Base-by-base conservation (phyloP, 768 basidiomycete genomes). In the Boletus sp. region DNA sequence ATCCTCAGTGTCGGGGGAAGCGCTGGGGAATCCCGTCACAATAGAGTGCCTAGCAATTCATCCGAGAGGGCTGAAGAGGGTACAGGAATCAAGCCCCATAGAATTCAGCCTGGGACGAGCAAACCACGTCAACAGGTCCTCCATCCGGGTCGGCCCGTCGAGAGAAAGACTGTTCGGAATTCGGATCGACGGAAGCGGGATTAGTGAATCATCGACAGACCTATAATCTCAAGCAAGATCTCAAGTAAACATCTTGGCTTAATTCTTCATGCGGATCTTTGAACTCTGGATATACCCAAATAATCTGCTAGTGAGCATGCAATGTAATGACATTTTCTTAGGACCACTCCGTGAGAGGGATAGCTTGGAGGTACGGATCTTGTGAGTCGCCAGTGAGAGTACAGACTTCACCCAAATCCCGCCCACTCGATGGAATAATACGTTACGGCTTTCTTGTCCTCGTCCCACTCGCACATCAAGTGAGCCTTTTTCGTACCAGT, bases 401-500 rank as follows among this genome's bases (percentile, higher is more conserved):
- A 30, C n/a, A 29, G 12, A 36, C 17, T n/a, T 70, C 48, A 72
- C 11, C 93, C 93, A 64, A 94, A 95, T 11, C 90, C 90, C 35
- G 92, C 90, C 93, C 93, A 95, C 74, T 94, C 92, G 56, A 95
- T 81, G 47, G 89, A 89, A 54, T 89, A 79, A 74, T 90, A 92
- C 0, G 85, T 82, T 2, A 84, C 90, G 58, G 79, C 73, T 41
- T 81, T 77, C 64, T 77, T 83, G 49, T 78, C 79, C 36, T 91
- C 87, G 64, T 96, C 86, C 89, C 90, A 97, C 33, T 87, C 84
- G 64, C 94, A 97, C 4, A 98, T 74, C 32, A 98, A 74, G 70
- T 98, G 95, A 0, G 93, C 85, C 73, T 99, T 99, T 73, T 98
- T 98, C 9, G 97, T 98, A 11, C 91, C 97, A 4, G 97, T 99